These are phyloP conservation scores for Epithemia pelagica DNA, from an alignment of 108 stramenopile species.

Conservation along the genomic window DNA sequence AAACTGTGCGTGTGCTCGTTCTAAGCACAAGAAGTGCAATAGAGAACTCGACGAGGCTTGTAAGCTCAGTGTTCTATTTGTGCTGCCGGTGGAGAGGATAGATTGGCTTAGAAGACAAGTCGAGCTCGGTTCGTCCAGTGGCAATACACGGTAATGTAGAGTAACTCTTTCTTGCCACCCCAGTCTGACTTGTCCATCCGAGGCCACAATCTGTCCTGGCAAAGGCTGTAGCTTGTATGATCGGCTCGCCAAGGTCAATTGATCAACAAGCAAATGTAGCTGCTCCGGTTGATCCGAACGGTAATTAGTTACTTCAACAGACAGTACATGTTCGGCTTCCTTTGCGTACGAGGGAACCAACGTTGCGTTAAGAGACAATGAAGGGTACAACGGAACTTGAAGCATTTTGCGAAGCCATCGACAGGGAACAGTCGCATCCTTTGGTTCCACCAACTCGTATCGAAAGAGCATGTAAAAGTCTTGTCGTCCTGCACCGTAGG, in stretches of 20 bases:
- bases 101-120: conserved; percentile 43
- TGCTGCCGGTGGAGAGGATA: conserved; percentile 16
- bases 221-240: conserved; percentile 50
- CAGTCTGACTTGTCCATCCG: conserved; percentile 23
- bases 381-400: conserved; percentile 69
- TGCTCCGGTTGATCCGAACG: conserved; percentile 65
- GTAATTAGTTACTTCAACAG: conserved; percentile 75
- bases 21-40: conserved; percentile 63
- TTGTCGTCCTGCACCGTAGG: conserved; percentile 56
- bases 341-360: conserved; percentile 51
- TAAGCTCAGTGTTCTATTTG: conserved; percentile 4
- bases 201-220: conserved; percentile 42
- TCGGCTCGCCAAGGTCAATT: conserved; percentile 63
- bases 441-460: conserved; percentile 45
- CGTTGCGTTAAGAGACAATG: conserved; percentile 53
- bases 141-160: conserved; percentile 57
- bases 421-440: conserved; percentile 4
- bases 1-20: conserved; percentile 57
- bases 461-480: conserved; percentile 79
- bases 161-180: conserved; percentile 77
- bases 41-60: not conserved
- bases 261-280: conserved; percentile 46
- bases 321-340: conserved; percentile 55
- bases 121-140: conserved; percentile 6
- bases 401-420: conserved; percentile 71